These are phyloP conservation scores for Blakeslea trispora DNA, from an alignment of 371 early-diverging fungal genomes.

Conservation along the genomic window DNA sequence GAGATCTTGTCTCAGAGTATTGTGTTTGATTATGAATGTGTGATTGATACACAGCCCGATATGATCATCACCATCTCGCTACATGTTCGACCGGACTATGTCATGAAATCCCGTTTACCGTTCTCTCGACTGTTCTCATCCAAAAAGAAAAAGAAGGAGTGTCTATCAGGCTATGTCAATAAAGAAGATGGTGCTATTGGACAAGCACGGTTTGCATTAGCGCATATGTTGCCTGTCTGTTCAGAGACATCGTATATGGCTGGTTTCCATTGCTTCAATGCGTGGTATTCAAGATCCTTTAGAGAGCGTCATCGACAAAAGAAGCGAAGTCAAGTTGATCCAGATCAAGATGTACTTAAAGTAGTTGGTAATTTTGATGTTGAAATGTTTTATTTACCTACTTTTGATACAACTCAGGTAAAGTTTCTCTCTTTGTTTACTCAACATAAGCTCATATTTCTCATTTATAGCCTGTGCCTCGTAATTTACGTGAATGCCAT, in stretches of 20 bases:
- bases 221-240: slow-evolving; percentile 47
- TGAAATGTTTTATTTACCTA: slow-evolving; percentile 40
- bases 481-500: slow-evolving; percentile 20
- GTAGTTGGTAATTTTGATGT: slow-evolving; percentile 43
- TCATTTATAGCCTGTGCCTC: slow-evolving; percentile 15
- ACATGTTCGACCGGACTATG: slow-evolving; percentile 42
- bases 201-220: slow-evolving; percentile 37
- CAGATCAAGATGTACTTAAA: slow-evolving; percentile 28
- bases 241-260: slow-evolving; percentile 37
- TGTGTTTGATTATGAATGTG: slow-evolving; percentile 40
- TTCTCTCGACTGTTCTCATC: slow-evolving; percentile 39
- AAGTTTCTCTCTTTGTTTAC: neutral
- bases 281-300: slow-evolving; percentile 41
- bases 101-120: slow-evolving; percentile 36
- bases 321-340: slow-evolving; percentile 16
- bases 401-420: slow-evolving; percentile 24
- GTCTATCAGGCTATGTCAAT: slow-evolving; percentile 42
- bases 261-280: slow-evolving; percentile 49
- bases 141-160: slow-evolving; percentile 32
- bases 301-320: slow-evolving; percentile 28
- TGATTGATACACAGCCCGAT: slow-evolving; percentile 37
- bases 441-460: neutral
- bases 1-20: slow-evolving; percentile 34
- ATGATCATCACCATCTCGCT: slow-evolving; percentile 41
- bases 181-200: slow-evolving; percentile 47